These are phyloP conservation scores for Clathrospora elynae DNA, from an alignment of 2,329 filamentous ascomycete species.

Conservation along the genomic window DNA sequence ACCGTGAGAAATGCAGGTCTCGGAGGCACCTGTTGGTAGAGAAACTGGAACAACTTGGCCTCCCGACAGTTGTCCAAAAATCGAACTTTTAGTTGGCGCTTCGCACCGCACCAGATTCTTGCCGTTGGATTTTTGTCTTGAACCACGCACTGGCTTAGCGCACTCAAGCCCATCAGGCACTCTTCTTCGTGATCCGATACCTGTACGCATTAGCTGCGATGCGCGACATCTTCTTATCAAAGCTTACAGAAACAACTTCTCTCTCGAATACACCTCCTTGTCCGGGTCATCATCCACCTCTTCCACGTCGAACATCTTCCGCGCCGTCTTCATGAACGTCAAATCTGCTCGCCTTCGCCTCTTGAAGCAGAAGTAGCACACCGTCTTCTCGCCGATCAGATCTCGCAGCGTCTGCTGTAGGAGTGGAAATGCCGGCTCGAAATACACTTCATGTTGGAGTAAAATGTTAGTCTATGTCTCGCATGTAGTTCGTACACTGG, in stretches of 20 bases:
- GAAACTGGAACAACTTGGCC: too few relatives aligned
- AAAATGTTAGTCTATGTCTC: too few relatives aligned
- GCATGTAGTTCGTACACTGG: too few relatives aligned
- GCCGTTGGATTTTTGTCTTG: too few relatives aligned
- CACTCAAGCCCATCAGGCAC: conserved; percentile 3
- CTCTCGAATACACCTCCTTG: conserved; percentile 50
- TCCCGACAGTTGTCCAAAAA: too few relatives aligned
- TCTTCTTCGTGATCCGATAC: conserved; percentile 32
- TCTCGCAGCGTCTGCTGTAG: conserved; percentile 78
- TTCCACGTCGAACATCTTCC: conserved; percentile 55
- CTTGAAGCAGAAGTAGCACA: conserved; percentile 94
- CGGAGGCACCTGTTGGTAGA: too few relatives aligned
- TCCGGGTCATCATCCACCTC: conserved; percentile 58
- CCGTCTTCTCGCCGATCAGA: conserved; percentile 66
- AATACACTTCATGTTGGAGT: too few relatives aligned
- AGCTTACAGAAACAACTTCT: conserved; percentile 58
- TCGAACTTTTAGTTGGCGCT: too few relatives aligned
- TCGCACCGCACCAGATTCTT: background rate
- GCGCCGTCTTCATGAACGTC: conserved; percentile 58
- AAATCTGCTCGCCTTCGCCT: conserved; percentile 75
- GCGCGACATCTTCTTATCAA: accelerated
- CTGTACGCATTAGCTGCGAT: conserved; percentile 8
- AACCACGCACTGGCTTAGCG: too few relatives aligned
- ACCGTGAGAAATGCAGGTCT: too few relatives aligned
- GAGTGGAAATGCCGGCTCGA: conserved; percentile 91